phyloP scores from a whole-genome alignment of 2,329 filamentous ascomycete species.

The Sporothrix dimorphospora region DNA sequence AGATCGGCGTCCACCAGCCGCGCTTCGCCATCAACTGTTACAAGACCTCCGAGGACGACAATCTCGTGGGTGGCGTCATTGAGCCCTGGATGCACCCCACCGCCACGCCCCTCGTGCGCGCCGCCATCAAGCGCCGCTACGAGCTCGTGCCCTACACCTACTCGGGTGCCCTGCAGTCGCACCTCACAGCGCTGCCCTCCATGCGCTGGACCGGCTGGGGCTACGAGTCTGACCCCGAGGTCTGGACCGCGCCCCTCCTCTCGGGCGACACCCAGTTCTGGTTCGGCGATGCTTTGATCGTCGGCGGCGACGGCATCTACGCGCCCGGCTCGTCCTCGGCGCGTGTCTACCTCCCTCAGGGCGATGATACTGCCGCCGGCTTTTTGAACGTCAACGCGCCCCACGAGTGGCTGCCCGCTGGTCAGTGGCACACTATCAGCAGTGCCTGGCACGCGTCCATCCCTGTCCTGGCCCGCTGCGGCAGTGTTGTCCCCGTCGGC shows the following conservation, averaged over 20 bases:
- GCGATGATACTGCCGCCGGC: conserved; percentile 46
- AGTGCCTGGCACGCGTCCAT: conserved; percentile 41
- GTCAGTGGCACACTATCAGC: conserved; percentile 40
- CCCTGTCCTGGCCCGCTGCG: conserved; percentile 40
- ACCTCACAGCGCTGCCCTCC: conserved; percentile 63
- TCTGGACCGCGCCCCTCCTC: conserved; percentile 62
- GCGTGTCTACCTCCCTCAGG: conserved; percentile 63
- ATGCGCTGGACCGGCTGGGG: conserved; percentile 77
- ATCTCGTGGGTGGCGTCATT: conserved; percentile 70
- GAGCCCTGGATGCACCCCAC: conserved; percentile 79
- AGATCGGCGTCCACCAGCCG: conserved; percentile 69
- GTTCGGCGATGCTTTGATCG: conserved; percentile 67
- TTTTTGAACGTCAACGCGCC: conserved; percentile 63
- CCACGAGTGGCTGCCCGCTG: conserved; percentile 51
- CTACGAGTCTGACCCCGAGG: conserved; percentile 66
- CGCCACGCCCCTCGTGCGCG: conserved; percentile 63
- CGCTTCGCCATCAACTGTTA: conserved; percentile 79
- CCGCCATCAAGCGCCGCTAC: conserved; percentile 70
- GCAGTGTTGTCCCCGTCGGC: conserved; percentile 42
- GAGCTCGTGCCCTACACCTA: conserved; percentile 74
- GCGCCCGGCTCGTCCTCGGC: conserved; percentile 58
- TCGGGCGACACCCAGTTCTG: conserved; percentile 74
- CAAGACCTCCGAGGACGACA: conserved; percentile 70
- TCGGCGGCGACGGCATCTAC: conserved; percentile 71
- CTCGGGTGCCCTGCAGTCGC: conserved; percentile 64